Evolutionary conservation across 1,139 yeast species (phyloP), one percentile per base, ranked within the genome.

Genomic region (Geotrichum klebahnii): DNA sequence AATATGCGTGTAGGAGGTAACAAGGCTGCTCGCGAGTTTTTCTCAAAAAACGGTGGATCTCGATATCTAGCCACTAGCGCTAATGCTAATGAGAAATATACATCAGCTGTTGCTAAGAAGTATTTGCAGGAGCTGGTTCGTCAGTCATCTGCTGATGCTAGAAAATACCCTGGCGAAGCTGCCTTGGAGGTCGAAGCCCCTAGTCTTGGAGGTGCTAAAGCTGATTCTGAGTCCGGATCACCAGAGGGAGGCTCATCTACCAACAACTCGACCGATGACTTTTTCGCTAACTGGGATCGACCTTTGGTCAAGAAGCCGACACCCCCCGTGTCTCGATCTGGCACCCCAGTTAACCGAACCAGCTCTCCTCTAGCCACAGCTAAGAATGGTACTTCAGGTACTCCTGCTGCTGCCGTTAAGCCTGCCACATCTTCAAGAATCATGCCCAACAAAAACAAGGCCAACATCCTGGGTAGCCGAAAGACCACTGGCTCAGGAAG

Each of bases 1-100:
- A 75, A 94, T 59, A 90, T 94, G 98, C 96, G 92, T 62, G 74
- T 81, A 55, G 98, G 99, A 54, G 99, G 99, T 23, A 92, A 92
- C 65, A 86, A 81, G 55, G 78, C 80, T 36, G 84, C 94, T 59
- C 78, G 74, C 34, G 74, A 71, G 49, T 92, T 82, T 65, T 84
- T 90, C 64, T 35, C 79, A 59, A 86, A 86, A 68, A 82, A 89
- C 63, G 96, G 96, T 41, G 97, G 96, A 16, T 75, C 87, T 23
- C 81, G 80, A 62, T 82, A 72, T 61, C 72, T 89, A 52, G 67
- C 70, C 24, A 74, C 74, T 43, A 72, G 74, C 40, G 76, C 76
- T 37, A 86, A 85, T 62, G 84, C 92, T 24, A 78, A 77, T 56
- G 80, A 82, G 52, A 90, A 90, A 67, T 92, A 94, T 68, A 81